These are phyloP conservation scores for Cladophialophora chaetospira DNA, from an alignment of 2,329 filamentous ascomycete genomes.

Conservation along the genomic window DNA sequence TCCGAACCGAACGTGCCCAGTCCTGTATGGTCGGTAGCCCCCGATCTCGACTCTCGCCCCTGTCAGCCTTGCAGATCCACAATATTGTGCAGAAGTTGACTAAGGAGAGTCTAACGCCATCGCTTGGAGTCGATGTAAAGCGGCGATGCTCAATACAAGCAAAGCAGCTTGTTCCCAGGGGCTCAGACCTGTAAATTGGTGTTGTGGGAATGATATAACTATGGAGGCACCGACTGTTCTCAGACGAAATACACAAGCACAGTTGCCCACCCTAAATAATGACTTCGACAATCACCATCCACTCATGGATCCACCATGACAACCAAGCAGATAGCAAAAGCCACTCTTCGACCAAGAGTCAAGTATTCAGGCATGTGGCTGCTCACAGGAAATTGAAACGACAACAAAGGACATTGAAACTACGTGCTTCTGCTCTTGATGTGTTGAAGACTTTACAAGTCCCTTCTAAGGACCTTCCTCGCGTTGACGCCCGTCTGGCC, in stretches of 20 bases:
- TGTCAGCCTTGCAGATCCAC: not conserved
- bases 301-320: constrained; percentile 18
- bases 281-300: not conserved
- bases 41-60: not conserved
- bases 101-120: not conserved
- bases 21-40: no score
- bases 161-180: not conserved
- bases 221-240: not conserved
- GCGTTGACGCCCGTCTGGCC: not conserved
- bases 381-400: constrained; percentile 15
- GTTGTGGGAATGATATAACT: not conserved
- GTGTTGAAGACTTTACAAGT: constrained; percentile 8
- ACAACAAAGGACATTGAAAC: constrained; percentile 11
- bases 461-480: not conserved
- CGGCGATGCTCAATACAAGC: not conserved
- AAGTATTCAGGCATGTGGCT: constrained; percentile 18
- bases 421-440: constrained; percentile 9
- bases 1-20: not conserved
- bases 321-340: constrained; percentile 1
- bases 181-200: not conserved
- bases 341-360: constrained; percentile 9
- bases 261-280: not conserved
- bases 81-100: not conserved
- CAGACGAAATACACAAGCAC: not conserved
- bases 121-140: not conserved